These are phyloP conservation scores for Odonthalia washingtoniensis DNA, from an alignment of 31 red algal genomes.

Conservation along the genomic window DNA sequence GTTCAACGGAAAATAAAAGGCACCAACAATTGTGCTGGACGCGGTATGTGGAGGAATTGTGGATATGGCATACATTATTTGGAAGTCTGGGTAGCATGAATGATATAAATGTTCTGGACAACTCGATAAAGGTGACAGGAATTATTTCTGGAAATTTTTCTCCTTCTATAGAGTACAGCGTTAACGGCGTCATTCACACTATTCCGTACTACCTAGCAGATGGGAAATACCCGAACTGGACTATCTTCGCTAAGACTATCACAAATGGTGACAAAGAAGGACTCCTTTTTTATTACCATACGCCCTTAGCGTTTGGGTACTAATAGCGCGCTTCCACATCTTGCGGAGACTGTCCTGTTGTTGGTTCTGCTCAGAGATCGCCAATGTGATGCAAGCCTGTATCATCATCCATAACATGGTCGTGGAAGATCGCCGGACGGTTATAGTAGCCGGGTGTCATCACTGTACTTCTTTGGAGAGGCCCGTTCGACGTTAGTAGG, in stretches of 20 bases:
- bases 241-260: not conserved
- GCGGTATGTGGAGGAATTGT: conserved; percentile 22
- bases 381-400: conserved; percentile 37
- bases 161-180: too few species aligned
- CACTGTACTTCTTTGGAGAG: not conserved
- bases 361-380: conserved; percentile 27
- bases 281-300: not conserved
- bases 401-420: conserved; percentile 12
- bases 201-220: too few species aligned
- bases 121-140: too few species aligned
- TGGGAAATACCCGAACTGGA: too few species aligned
- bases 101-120: too few species aligned
- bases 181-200: too few species aligned
- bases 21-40: conserved; percentile 31
- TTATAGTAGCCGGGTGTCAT: not conserved
- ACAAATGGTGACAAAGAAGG: not conserved
- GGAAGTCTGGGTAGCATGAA: not conserved
- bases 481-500: not conserved
- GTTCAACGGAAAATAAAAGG: too few species aligned
- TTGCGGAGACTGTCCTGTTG: conserved; percentile 2
- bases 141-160: too few species aligned
- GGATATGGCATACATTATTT: conserved; percentile 42
- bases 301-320: conserved; percentile 20
- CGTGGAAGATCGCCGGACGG: conserved; percentile 12
- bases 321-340: conserved; percentile 25